Evolutionary conservation across 2,329 filamentous ascomycete genomes (phyloP).

Genomic region (Ceratocystis cubensis): DNA sequence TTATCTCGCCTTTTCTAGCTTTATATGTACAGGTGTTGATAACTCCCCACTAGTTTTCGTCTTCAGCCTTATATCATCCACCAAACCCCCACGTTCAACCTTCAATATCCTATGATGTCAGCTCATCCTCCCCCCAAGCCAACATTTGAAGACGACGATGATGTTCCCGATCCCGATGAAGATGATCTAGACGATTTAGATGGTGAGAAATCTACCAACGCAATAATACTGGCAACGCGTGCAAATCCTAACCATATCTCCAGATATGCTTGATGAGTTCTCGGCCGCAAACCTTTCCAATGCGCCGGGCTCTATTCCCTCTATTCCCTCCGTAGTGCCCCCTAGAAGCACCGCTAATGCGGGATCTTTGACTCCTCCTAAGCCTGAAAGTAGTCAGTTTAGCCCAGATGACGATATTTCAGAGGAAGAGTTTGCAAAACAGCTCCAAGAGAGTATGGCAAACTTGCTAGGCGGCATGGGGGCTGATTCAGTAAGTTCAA

Average conservation of each 20-base stretch:
- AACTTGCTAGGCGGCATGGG: constrained; percentile 18
- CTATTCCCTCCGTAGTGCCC: constrained; percentile 30
- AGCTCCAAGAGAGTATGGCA: constrained; percentile 20
- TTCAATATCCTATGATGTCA: not conserved
- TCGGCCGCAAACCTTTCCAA: constrained; percentile 36
- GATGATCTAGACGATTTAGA: constrained; percentile 88
- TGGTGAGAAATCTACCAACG: constrained; percentile 38
- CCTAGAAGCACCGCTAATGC: constrained; percentile 26
- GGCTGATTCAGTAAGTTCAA: constrained; percentile 17
- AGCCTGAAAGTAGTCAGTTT: not conserved
- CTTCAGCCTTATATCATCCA: not conserved
- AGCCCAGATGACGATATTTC: constrained; percentile 18
- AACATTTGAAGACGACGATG: constrained; percentile 30
- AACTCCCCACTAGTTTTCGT: not conserved
- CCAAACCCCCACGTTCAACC: not conserved
- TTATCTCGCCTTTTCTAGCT: not conserved
- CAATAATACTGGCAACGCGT: not conserved
- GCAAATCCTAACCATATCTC: constrained; percentile 16
- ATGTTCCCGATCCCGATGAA: constrained; percentile 79
- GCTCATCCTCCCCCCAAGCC: constrained; percentile 20
- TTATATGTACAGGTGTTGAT: too few relatives aligned
- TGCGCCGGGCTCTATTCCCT: constrained; percentile 6
- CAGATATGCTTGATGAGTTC: constrained; percentile 91
- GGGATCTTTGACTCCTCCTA: not conserved
- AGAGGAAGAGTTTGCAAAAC: constrained; percentile 20